Conservation (phyloP, 2,329 filamentous ascomycete genomes). For the Penicillium occitanis region DNA sequence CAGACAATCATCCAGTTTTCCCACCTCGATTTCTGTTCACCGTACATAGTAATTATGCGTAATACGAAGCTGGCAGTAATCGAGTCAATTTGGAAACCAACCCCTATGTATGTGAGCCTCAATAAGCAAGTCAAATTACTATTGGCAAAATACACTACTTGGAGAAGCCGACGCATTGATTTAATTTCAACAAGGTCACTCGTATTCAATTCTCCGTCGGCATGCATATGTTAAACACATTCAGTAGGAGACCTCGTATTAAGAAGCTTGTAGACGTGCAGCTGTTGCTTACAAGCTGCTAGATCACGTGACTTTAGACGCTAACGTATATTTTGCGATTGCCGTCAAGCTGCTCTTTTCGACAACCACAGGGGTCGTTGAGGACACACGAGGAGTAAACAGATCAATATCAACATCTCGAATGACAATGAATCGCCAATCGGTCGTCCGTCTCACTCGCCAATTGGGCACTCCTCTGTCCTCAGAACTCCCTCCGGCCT, state of each 20-base stretch:
- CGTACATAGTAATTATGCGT: background rate
- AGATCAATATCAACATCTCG: constrained; percentile 7
- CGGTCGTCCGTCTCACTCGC: constrained; percentile 34
- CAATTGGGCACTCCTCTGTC: constrained; percentile 35
- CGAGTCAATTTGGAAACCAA: background rate
- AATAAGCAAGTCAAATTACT: background rate
- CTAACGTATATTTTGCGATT: constrained; percentile 26
- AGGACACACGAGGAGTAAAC: background rate
- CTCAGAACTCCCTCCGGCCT: constrained; percentile 44
- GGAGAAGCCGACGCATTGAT: background rate
- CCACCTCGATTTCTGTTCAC: background rate
- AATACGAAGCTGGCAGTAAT: background rate
- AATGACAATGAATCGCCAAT: constrained; percentile 40
- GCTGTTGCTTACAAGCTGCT: background rate
- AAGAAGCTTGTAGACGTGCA: background rate
- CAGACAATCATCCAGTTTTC: background rate
- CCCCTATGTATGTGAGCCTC: background rate
- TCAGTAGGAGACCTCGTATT: background rate
- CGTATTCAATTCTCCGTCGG: background rate
- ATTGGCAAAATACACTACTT: background rate
- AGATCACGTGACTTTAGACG: constrained; percentile 20
- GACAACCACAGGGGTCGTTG: constrained; percentile 6
- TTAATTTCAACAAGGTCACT: background rate
- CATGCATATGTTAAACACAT: background rate
- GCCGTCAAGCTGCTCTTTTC: constrained; percentile 17